Base-by-base conservation (phyloP, 306 rosid species). In the Dalbergia oliveri region DNA sequence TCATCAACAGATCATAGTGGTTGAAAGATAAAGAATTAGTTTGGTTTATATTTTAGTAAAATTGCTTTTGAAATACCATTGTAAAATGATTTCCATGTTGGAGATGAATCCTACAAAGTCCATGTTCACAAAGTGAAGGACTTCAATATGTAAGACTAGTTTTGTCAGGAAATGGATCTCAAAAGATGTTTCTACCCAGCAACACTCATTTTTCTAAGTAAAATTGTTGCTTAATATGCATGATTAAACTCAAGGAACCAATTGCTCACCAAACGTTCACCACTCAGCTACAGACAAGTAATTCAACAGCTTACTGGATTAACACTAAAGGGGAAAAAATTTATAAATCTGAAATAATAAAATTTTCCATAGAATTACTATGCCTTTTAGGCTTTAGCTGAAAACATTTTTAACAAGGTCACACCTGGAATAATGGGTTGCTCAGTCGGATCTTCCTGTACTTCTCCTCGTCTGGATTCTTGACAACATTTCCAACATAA, bases 401-500 rank as follows among this genome's bases (percentile, higher is more conserved):
- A 57, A 31, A 35, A 10, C 3, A 12, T 33, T 45, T 37, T 49
- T 14, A 54, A 8, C 49, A 72, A 16, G 57, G 57, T 53, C 35
- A 82, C 79, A 89, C 98, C 90, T 84, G 92, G 76, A 90, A 91
- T 56, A 85, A 37, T 21, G 90, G 94, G 73, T 95, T 93, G 83
- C 78, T 81, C 43, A 91, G 80, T 83, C 96, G 78, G 54, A 95
- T 93, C 84, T 88, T 95, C 87, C 97, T 82, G 84, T 82, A 89
- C 72, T 86, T 93, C 87, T 93, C 96, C 69, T 88, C 91, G 9
- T 88, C 54, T 2, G 99, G 98, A 87, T 89, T 88, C 83, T 80
- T 90, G 54, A 81, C 91, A n/a, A 93, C 93, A 75, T 95, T 93
- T 72, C 93, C 81, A 72, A 95, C 87, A 79, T 91, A 93, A 37